Evolutionary conservation across 352 stramenopile species (phyloP), one percentile per base, ranked within the genome.

Genomic region (Plasmopara viticola): DNA sequence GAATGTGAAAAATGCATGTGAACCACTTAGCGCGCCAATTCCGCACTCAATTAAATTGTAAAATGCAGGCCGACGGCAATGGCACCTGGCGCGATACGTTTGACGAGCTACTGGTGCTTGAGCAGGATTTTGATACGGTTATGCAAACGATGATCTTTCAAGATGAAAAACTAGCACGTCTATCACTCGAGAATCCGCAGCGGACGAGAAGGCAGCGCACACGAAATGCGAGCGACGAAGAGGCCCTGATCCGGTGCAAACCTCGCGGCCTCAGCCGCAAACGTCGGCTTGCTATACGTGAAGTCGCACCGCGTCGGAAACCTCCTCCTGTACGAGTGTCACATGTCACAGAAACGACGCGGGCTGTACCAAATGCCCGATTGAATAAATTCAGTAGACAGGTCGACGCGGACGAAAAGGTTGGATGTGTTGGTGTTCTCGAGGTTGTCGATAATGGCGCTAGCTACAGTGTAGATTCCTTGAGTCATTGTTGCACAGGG

Each of bases 91-190:
- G 41, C 45, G 20, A 51, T 43, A 49, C 45, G n/a, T 69, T 72
- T 51, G 49, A 48, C 35, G 43, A 44, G 5, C 53, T 86, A 48
- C 53, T 72, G 29, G 70, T 86, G 20, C 84, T 86, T 44, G 58
- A 74, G 41, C 75, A 86, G 53, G 75, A 84, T 45, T 86, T 84
- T 45, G 75, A 84, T 59, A 80, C 72, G 35, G 70, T 72, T 17
- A 86, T 86, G 70, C 56, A 80, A 53, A 82, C 84, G 42, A 70
- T 78, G 57, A 66, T 74, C 40, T 68, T 73, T 18, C 65, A 84
- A 58, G 75, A 86, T 45, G 51, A 68, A 10, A 67, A 55, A 43
- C 66, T 84, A 13, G 75, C 60, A 35, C 62, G 62, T 0, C 59
- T 86, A 12, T 72, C 64, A 37, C 52, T 58, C 13, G 67, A 76